Base-by-base conservation (phyloP, 1,284 basidiomycete genomes). In the Ceraceosorus guamensis region DNA sequence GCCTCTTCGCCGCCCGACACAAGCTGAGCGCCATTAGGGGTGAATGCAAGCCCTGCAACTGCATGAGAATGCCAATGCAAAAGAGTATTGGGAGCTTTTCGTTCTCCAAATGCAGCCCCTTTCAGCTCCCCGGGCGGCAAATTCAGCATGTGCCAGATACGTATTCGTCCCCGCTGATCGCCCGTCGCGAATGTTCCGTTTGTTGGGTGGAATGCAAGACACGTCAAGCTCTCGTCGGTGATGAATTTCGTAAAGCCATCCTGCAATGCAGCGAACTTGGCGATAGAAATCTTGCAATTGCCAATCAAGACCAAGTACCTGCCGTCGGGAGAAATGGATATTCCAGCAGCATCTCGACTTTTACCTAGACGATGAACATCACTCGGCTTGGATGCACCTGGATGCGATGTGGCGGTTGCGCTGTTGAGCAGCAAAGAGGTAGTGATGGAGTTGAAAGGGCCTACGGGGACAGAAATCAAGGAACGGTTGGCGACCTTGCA, bases 21-120 rank as follows among this genome's bases (percentile, higher is more conserved):
- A 18, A 99, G 79, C 74, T 96, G 92, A 2, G 90, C 87, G 11
- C 95, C 95, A 64, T 92, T 92, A 2, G 85, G 78, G 0, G 91
- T 89, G 77, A 96, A 99, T 0, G 86, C 81, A 31, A 99, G 78
- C 1, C 88, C 87, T 2, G 87, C 85, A n/a, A 98, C 89, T 5
- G 90, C 84, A 75, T 98, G 92, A 0, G 93, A 87, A 74, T 99
- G 95, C 95, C 95, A 99, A 77, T 97, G 93, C 49, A 96, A 79
- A 4, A 85, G 83, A 0, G 89, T 87, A 0, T 91, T 93, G 60
- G 89, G 86, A 1, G 87, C 61, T 43, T 67, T 54, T 46, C 56
- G 58, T 45, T 60, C 63, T 63, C 59, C 41, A 60, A 61, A 41
- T 11, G 39, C 39, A 16, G 10, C 39, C 24, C 24, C 24, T 24